Percentiles rank a stretch among this genome's conserved stretches.
Conservation (phyloP, 768 basidiomycete genomes). For the Collybia sp. region DNA sequence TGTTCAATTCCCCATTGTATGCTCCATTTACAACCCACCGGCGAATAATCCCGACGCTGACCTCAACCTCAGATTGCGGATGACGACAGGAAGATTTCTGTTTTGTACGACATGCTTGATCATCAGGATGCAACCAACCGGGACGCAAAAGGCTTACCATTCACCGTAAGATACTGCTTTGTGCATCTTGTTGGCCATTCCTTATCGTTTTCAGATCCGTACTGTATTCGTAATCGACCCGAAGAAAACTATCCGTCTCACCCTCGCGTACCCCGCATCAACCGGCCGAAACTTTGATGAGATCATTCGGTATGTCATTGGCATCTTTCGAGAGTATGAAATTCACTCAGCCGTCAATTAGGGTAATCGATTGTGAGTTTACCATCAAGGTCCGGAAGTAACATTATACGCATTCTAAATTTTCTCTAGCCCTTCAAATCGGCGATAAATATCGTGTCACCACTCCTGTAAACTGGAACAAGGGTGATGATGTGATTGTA, state of each 20-base stretch:
- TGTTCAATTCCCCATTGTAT: constrained; percentile 89
- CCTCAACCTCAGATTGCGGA: constrained; percentile 74
- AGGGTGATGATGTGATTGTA: constrained; percentile 92
- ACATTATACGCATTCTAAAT: constrained; percentile 26
- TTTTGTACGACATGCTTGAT: constrained; percentile 94
- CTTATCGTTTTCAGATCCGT: constrained; percentile 56
- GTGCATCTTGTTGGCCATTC: not conserved
- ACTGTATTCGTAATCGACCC: constrained; percentile 98
- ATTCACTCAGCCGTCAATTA: constrained; percentile 9
- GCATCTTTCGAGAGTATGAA: constrained; percentile 4
- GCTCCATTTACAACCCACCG: constrained; percentile 19
- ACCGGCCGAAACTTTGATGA: constrained; percentile 91
- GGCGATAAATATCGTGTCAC: constrained; percentile 83
- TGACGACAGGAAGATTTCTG: constrained; percentile 77
- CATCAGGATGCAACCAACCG: constrained; percentile 90
- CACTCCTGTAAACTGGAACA: constrained; percentile 94
- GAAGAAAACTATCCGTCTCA: constrained; percentile 89
- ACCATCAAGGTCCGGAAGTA: too few species aligned
- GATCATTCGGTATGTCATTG: constrained; percentile 37
- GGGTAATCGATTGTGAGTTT: constrained; percentile 68
- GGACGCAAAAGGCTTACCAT: constrained; percentile 84
- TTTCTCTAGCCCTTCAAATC: constrained; percentile 68
- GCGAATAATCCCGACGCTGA: not conserved
- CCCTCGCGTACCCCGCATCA: constrained; percentile 88
- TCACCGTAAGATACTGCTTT: constrained; percentile 56